phyloP scores from a whole-genome alignment of 2,329 filamentous ascomycete species.

The Claviceps monticola region DNA sequence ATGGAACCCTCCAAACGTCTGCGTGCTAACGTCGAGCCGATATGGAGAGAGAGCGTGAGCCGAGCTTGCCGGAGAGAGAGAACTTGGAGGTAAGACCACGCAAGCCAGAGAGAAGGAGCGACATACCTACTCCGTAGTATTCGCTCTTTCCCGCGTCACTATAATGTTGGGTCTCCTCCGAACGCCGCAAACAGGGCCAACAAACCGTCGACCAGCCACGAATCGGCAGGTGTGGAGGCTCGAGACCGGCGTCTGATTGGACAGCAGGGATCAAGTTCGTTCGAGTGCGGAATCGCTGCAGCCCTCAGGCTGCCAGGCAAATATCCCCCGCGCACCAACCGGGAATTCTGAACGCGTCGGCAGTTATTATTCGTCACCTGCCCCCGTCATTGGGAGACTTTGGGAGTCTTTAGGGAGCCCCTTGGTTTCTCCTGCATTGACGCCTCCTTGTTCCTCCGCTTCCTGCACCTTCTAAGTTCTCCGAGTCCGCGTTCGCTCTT shows the following conservation, averaged over 20 bases:
- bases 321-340: background rate
- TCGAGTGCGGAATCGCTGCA: constrained; percentile 3
- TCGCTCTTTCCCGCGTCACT: no score
- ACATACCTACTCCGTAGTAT: no score
- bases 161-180: no score
- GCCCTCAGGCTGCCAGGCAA: no score
- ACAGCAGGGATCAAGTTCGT: constrained; percentile 5
- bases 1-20: no score
- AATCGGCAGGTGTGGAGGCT: constrained; percentile 14
- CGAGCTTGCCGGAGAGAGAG: no score
- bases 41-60: no score
- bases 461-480: background rate
- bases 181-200: background rate
- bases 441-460: background rate
- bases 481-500: background rate
- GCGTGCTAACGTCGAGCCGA: no score
- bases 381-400: background rate
- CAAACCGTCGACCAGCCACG: background rate
- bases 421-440: background rate
- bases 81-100: no score
- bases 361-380: constrained; percentile 1
- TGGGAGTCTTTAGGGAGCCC: background rate
- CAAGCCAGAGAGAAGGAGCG: no score
- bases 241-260: constrained; percentile 25
- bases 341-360: no score